Conservation (phyloP, 2,329 filamentous ascomycete species). For the Aspergillus spinulosporus region DNA sequence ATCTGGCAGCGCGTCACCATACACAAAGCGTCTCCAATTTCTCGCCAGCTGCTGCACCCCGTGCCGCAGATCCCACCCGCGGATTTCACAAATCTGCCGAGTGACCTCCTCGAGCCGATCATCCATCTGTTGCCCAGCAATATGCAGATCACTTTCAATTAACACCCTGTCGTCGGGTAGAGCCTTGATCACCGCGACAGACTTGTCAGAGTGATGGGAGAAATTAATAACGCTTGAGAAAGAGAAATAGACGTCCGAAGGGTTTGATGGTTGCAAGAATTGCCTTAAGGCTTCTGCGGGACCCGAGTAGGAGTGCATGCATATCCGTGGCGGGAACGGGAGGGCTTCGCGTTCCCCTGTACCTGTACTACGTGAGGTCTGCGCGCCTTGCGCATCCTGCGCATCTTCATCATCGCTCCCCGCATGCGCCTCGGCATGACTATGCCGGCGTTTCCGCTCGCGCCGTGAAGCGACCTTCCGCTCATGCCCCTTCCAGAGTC, state of each 20-base stretch:
- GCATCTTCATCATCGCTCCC: constrained; percentile 31
- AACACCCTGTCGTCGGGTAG: constrained; percentile 78
- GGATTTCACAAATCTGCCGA: constrained; percentile 72
- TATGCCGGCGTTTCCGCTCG: constrained; percentile 41
- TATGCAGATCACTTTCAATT: constrained; percentile 87
- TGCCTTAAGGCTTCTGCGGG: constrained; percentile 71
- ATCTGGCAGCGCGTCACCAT: constrained; percentile 50
- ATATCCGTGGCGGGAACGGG: constrained; percentile 83
- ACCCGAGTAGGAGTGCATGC: constrained; percentile 90
- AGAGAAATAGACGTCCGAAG: constrained; percentile 79
- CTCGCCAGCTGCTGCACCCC: constrained; percentile 66
- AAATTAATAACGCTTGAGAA: constrained; percentile 86
- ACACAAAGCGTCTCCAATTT: constrained; percentile 79
- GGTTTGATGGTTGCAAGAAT: constrained; percentile 72
- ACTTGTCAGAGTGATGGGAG: constrained; percentile 56
- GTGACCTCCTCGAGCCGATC: constrained; percentile 70
- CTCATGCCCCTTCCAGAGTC: constrained; percentile 61
- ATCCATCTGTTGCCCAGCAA: constrained; percentile 80
- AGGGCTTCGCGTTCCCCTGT: constrained; percentile 37
- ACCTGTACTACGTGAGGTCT: not conserved
- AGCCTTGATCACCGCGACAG: constrained; percentile 66
- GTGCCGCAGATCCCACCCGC: constrained; percentile 72
- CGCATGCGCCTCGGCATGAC: constrained; percentile 33
- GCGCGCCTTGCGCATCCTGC: not conserved
- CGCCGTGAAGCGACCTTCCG: constrained; percentile 51